Conservation (phyloP, 1,139 yeast genomes). For the Saccharomyces hybrid region DNA sequence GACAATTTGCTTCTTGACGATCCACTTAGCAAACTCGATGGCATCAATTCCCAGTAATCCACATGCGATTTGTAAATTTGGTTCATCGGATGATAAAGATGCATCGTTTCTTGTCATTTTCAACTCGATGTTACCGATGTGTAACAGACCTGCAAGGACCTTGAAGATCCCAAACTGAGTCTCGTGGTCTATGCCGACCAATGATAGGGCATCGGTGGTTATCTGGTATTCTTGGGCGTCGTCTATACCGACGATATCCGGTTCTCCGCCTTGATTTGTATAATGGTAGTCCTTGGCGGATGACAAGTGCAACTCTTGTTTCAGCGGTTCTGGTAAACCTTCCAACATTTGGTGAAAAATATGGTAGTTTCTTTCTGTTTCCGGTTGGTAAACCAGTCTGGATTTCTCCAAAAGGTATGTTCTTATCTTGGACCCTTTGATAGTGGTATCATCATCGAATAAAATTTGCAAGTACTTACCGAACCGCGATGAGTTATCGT, state of each 20-base stretch:
- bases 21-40: too few relatives aligned
- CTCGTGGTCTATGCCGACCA: conserved; percentile 63
- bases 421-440: conserved; percentile 90
- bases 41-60: too few relatives aligned
- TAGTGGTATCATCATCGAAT: conserved; percentile 64
- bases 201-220: conserved; percentile 66
- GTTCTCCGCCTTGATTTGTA: conserved; percentile 84
- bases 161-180: conserved; percentile 67
- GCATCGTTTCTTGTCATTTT: too few relatives aligned
- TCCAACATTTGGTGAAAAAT: conserved; percentile 86
- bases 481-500: conserved; percentile 94
- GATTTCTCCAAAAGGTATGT: conserved; percentile 91
- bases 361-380: conserved; percentile 85
- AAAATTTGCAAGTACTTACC: conserved; percentile 93
- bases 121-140: too few relatives aligned
- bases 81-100: too few relatives aligned
- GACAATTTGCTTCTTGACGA: too few relatives aligned
- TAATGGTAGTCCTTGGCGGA: conserved; percentile 66
- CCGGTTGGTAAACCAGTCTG: conserved; percentile 88
- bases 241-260: conserved; percentile 68
- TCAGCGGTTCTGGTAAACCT: conserved; percentile 62
- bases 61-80: too few relatives aligned
- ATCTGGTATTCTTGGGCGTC: conserved; percentile 69
- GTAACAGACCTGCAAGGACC: conserved; percentile 66
- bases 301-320: conserved; percentile 52